Evolutionary conservation across 2,329 filamentous ascomycete species (phyloP), one percentile per base, ranked within the genome.

Genomic region (Trichoderma koningiopsis): DNA sequence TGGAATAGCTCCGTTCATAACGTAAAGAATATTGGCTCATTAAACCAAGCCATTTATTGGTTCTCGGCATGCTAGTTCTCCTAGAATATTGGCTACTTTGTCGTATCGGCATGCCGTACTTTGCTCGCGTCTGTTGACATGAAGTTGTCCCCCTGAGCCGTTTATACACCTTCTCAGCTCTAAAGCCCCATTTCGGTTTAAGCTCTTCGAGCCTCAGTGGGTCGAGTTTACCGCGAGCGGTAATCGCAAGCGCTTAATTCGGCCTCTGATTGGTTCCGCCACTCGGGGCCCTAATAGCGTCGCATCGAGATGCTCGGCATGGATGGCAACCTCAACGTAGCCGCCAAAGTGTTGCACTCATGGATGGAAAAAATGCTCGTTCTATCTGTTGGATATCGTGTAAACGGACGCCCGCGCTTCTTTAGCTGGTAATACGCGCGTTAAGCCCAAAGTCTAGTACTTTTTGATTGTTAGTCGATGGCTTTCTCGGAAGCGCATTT

Each of bases 221-320:
- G 72, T 72, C 73, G 69, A 67, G 71, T 71, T 71, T 74, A 73
- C 74, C 72, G 71, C 71, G 62, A 73, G 72, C 71, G 74, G 74
- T 72, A 75, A 74, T 72, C 70, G 72, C 74, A 74, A 67, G 76
- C 76, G 76, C 76, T 76, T 77, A 77, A 64, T 70, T 74, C 52
- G 66, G 61, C 16, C 43, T 68, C 57, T 74, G 69, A 77, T 77
- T 77, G 76, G 76, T 52, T 63, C 61, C 35, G 31, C 59, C 49
- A 70, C 69, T 47, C 68, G 67, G 71, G 65, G 70, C 65, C 56
- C 61, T 71, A 70, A 65, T 43, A 62, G 63, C 70, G 72, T 76
- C 74, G 72, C 74, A 75, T 71, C 66, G 68, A 68, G 60, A 47
- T 70, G 70, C 68, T 65, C 57, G 43, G 57, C 47, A 62, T 57